phyloP scores from a whole-genome alignment of 2,329 filamentous ascomycete species.

The Falciphora oryzae region DNA sequence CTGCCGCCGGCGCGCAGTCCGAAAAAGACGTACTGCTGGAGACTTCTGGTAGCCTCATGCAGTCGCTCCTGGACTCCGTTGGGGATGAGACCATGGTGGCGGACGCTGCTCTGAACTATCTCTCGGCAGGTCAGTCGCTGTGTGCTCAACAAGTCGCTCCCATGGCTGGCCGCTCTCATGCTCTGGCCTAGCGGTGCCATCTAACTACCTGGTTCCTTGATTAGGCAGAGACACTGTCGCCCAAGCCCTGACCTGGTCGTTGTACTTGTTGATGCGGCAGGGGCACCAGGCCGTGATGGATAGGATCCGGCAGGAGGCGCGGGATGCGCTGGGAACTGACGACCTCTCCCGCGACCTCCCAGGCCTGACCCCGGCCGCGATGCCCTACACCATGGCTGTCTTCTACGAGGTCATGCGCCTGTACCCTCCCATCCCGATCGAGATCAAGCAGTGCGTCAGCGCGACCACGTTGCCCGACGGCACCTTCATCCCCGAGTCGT shows the following conservation, averaged over 20 bases:
- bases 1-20: constrained; percentile 1
- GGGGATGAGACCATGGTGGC: constrained; percentile 50
- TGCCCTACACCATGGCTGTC: constrained; percentile 54
- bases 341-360: constrained; percentile 21
- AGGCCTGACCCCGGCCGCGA: constrained; percentile 33
- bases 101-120: constrained; percentile 60
- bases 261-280: constrained; percentile 54
- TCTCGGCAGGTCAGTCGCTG: constrained; percentile 45
- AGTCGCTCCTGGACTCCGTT: constrained; percentile 53
- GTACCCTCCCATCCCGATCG: constrained; percentile 60
- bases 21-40: constrained; percentile 24
- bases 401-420: constrained; percentile 58
- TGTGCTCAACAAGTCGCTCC: background rate
- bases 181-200: constrained; percentile 4
- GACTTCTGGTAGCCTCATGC: constrained; percentile 51
- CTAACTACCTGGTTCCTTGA: background rate
- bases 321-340: constrained; percentile 19
- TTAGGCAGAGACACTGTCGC: constrained; percentile 57
- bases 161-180: background rate
- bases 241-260: constrained; percentile 58
- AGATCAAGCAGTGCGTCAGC: constrained; percentile 54
- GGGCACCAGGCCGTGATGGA: constrained; percentile 27
- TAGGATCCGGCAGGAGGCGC: constrained; percentile 38
- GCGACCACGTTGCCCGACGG: constrained; percentile 53
- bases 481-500: constrained; percentile 46